Evolutionary conservation across 352 stramenopile genomes (phyloP).

Genomic region (Pythium aquatile): DNA sequence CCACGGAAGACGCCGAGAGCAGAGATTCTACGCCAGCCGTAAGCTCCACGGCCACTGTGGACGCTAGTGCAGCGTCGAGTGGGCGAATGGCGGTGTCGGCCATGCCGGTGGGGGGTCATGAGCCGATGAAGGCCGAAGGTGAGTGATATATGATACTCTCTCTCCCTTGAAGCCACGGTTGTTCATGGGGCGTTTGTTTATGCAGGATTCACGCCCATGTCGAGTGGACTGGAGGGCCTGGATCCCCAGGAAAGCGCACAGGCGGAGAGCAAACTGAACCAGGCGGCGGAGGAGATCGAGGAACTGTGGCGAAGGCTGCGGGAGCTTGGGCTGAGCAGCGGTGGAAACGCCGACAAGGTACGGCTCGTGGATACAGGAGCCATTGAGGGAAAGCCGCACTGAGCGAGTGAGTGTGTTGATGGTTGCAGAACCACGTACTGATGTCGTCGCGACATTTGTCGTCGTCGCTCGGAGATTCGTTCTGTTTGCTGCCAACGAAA

Average conservation of each 20-base stretch:
- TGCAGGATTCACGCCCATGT: constrained; percentile 29
- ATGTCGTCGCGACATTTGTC: constrained; percentile 80
- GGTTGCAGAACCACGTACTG: constrained; percentile 45
- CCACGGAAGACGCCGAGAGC: constrained; percentile 10
- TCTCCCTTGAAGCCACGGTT: not conserved
- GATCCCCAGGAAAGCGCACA: constrained; percentile 39
- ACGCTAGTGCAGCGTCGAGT: not conserved
- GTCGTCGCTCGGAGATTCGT: constrained; percentile 82
- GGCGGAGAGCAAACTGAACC: constrained; percentile 59
- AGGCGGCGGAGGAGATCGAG: constrained; percentile 78
- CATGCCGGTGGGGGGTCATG: constrained; percentile 13
- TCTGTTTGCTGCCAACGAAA: constrained; percentile 77
- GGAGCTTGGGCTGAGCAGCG: constrained; percentile 68
- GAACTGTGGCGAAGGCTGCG: constrained; percentile 79
- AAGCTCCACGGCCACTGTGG: not conserved
- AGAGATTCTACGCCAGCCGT: constrained; percentile 4
- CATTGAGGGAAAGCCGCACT: not conserved
- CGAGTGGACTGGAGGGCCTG: constrained; percentile 23
- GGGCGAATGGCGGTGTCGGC: not conserved
- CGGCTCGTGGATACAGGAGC: not conserved
- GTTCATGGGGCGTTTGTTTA: not conserved
- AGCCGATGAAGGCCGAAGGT: constrained; percentile 25
- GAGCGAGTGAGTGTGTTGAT: not conserved
- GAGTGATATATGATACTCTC: not conserved
- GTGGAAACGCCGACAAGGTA: constrained; percentile 58